phyloP scores from a whole-genome alignment of 169 alveolate genomes.

The Plasmodium gonderi region DNA sequence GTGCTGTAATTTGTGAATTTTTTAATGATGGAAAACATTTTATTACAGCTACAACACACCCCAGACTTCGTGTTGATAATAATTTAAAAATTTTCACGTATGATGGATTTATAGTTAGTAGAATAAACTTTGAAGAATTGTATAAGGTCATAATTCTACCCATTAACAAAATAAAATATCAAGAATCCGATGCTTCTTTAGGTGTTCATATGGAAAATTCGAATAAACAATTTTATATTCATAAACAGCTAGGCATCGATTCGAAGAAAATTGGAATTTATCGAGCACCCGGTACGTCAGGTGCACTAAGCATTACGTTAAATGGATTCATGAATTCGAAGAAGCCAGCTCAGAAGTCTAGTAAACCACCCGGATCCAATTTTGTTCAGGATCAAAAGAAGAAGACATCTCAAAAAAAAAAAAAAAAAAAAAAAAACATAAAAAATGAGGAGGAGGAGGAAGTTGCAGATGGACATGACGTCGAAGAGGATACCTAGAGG shows the following conservation, averaged over 20 bases:
- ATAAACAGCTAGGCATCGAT: slow-evolving; percentile 69
- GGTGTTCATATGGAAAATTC: not conserved
- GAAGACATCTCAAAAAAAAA: not conserved
- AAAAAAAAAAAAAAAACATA: not conserved
- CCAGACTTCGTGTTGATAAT: slow-evolving; percentile 93
- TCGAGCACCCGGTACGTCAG: slow-evolving; percentile 80
- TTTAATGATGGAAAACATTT: slow-evolving; percentile 86
- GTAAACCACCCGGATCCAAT: not conserved
- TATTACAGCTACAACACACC: slow-evolving; percentile 90
- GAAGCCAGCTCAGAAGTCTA: not conserved
- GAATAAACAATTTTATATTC: slow-evolving; percentile 5
- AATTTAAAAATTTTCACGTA: slow-evolving; percentile 85
- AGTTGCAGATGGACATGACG: not conserved
- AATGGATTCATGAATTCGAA: not conserved
- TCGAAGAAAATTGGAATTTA: slow-evolving; percentile 73
- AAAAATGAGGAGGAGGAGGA: not conserved
- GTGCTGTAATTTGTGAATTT: slow-evolving; percentile 86
- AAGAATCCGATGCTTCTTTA: slow-evolving; percentile 7
- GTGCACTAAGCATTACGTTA: not conserved
- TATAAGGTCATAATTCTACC: slow-evolving; percentile 76
- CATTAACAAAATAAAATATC: slow-evolving; percentile 28
- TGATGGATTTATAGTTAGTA: slow-evolving; percentile 82
- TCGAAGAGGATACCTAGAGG: not conserved
- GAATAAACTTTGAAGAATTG: slow-evolving; percentile 80
- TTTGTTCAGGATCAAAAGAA: not conserved